Conservation (phyloP, 495 filamentous ascomycete species). For the Hypoxylon perforatum region DNA sequence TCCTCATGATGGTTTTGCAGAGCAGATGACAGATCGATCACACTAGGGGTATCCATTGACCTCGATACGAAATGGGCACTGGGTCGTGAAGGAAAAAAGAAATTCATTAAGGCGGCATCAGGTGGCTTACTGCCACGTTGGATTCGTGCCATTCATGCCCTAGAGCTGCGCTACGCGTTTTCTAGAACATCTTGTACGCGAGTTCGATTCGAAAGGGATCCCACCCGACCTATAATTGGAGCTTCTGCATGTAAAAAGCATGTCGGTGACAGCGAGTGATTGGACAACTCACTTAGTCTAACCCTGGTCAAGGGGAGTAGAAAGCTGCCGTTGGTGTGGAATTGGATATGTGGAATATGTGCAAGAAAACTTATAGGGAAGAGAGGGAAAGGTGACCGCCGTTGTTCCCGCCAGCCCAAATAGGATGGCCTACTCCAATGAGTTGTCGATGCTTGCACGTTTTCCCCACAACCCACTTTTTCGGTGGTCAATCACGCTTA, state of each 20-base stretch:
- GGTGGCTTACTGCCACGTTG: slow-evolving; percentile 32
- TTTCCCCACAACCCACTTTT: slow-evolving; percentile 32
- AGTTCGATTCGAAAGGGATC: slow-evolving; percentile 7
- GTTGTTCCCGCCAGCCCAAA: slow-evolving; percentile 24
- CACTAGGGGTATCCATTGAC: slow-evolving; percentile 5
- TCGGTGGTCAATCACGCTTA: slow-evolving; percentile 22
- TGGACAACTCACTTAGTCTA: neutral
- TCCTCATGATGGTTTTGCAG: slow-evolving; percentile 7
- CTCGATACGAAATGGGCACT: slow-evolving; percentile 7
- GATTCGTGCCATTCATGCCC: slow-evolving; percentile 12
- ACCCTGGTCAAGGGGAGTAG: slow-evolving; percentile 2
- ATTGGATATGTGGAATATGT: slow-evolving; percentile 20
- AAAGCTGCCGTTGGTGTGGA: slow-evolving; percentile 4
- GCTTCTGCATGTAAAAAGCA: slow-evolving; percentile 20
- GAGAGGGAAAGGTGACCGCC: slow-evolving; percentile 20
- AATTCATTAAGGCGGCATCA: slow-evolving; percentile 3
- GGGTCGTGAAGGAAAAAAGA: slow-evolving; percentile 10
- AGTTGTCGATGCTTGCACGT: neutral
- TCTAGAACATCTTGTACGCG: slow-evolving; percentile 6
- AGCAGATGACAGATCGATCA: slow-evolving; percentile 1
- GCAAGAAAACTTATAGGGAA: slow-evolving; percentile 17
- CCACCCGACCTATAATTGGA: slow-evolving; percentile 16
- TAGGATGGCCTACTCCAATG: neutral
- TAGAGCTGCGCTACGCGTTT: slow-evolving; percentile 10
- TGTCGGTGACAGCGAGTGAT: slow-evolving; percentile 4